phyloP scores from a whole-genome alignment of 1,284 basidiomycete species.

The Fomitopsis betulina region DNA sequence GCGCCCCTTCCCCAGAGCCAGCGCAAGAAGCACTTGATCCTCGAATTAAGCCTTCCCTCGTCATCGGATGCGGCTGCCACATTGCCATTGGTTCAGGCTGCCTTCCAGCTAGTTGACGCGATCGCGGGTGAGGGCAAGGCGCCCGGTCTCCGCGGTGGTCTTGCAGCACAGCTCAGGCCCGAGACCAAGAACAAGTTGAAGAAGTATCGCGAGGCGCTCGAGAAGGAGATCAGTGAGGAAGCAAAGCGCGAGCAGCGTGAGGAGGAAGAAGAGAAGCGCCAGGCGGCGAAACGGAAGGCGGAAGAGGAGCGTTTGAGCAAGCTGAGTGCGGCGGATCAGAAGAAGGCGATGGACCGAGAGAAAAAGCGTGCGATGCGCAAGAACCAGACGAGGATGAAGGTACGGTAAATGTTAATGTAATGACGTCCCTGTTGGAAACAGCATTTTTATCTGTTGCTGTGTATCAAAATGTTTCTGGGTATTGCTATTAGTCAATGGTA shows the following conservation, averaged over 20 bases:
- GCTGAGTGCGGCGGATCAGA: conserved; percentile 77
- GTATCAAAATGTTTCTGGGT: background rate
- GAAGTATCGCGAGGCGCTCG: conserved; percentile 65
- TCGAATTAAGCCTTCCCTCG: conserved; percentile 61
- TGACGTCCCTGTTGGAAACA: too few relatives aligned
- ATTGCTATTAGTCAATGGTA: conserved; percentile 19
- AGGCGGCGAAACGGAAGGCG: conserved; percentile 67
- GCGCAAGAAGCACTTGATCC: conserved; percentile 67
- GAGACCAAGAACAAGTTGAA: conserved; percentile 77
- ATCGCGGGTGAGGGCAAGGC: conserved; percentile 45
- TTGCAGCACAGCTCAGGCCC: conserved; percentile 50
- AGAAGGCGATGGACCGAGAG: conserved; percentile 71
- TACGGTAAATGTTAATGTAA: conserved; percentile 30
- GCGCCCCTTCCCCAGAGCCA: conserved; percentile 42
- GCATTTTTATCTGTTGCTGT: background rate
- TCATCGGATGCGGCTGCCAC: conserved; percentile 44
- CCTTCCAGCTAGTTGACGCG: conserved; percentile 72
- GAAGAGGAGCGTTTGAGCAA: conserved; percentile 59
- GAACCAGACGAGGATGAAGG: conserved; percentile 56
- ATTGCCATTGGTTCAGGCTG: conserved; percentile 56
- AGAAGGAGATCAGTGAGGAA: conserved; percentile 73
- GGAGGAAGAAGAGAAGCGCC: conserved; percentile 55
- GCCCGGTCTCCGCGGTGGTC: conserved; percentile 19
- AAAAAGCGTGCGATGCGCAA: conserved; percentile 68
- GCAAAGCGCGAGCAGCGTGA: conserved; percentile 70